Base-by-base conservation (phyloP, 2,329 filamentous ascomycete genomes). In the Colletotrichum tofieldiae region DNA sequence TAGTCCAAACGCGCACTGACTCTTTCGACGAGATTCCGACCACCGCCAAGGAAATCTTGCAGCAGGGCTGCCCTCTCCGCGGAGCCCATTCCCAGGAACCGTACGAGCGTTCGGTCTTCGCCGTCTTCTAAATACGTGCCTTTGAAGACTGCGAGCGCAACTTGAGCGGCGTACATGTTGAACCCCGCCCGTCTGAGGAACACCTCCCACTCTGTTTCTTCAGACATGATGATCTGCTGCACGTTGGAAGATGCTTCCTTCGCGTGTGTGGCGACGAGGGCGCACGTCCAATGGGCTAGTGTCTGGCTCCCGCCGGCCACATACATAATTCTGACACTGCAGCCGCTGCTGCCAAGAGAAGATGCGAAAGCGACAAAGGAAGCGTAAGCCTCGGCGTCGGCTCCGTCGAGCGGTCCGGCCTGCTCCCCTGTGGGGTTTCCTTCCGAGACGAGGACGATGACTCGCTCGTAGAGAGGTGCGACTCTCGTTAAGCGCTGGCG, bases 401-500 rank as follows among this genome's bases (percentile, higher is more conserved):
- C 82, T 0, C 78, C 58, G 2, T 79, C 81, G 4, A 86, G 75
- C 43, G 79, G 77, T 68, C 80, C 79, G 45, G 82, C 78, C 5
- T 79, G 82, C 73, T 89, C 87, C 16, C 84, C 84, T 0, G 78
- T 52, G 1, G 73, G 75, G 59, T 84, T 86, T 1, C 79, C 81
- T 66, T 91, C 87, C n/a, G 89, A 91, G 1, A 96, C 86, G 0
- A 97, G 80, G 1, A 97, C 83, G 1, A 93, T 81, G 1, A 97
- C 83, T 5, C 84, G 85, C 74, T 94, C 91, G 77, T 96, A 96
- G 12, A 90, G 86, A 1, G 77, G 66, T 16, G 89, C 86, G 0
- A 92, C 82, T 9, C 79, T 81, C 4, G 81, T 78, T 12, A 96
- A 82, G 2, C 87, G 85, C 62, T 90, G 85, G 47, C 88, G 86